Conservation (phyloP, 176 grass and related monocot genomes). For the Oryza officinalis region DNA sequence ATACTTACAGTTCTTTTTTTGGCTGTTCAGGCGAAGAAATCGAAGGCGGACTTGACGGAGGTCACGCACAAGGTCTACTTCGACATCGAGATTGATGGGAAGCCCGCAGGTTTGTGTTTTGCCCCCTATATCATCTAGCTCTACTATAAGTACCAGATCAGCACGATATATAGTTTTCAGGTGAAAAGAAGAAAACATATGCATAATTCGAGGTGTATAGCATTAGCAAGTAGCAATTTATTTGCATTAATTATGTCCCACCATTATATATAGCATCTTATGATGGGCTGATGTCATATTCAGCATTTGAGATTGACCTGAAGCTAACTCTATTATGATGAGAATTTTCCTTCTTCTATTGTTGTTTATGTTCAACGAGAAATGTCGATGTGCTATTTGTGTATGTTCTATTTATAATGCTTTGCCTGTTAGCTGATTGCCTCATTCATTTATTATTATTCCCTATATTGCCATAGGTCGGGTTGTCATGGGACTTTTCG, state of each 20-base stretch:
- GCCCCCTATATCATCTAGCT: background rate
- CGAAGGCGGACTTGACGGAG: conserved; percentile 62
- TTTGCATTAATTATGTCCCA: background rate
- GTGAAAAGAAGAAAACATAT: too few species aligned
- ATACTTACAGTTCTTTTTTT: background rate
- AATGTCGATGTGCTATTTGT: background rate
- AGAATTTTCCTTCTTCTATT: background rate
- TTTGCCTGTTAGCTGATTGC: background rate
- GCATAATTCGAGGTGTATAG: background rate
- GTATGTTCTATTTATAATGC: background rate
- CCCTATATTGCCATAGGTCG: conserved; percentile 65
- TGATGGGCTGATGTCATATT: background rate
- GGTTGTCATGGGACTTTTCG: conserved; percentile 94
- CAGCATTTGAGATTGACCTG: background rate
- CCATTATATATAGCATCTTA: background rate
- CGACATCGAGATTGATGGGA: conserved; percentile 83
- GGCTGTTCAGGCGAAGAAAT: conserved; percentile 60
- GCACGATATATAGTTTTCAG: background rate
- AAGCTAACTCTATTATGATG: background rate
- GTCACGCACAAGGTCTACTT: conserved; percentile 97
- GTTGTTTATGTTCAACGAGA: background rate
- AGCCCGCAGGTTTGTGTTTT: conserved; percentile 72
- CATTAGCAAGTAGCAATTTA: background rate
- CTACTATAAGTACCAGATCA: background rate
- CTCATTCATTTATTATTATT: background rate